Evolutionary conservation across 1,284 basidiomycete genomes (phyloP), one percentile per base, ranked within the genome.

Genomic region (Rhodotorula glutinis): DNA sequence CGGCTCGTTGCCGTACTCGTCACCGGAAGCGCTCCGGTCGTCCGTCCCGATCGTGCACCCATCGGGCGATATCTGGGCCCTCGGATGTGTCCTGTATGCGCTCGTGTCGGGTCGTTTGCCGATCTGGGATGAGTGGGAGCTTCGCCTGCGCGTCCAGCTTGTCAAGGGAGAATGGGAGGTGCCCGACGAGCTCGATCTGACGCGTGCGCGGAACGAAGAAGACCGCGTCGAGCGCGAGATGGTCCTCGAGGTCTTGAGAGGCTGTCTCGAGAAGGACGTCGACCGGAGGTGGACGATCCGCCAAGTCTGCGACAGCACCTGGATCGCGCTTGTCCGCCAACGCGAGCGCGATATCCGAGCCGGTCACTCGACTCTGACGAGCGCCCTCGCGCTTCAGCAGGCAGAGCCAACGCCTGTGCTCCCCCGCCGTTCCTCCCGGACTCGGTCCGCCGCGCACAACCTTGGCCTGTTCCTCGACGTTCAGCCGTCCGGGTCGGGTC

Each of bases 71-170:
- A 87, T 96, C 43, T 97, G 93, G 93, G 92, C 93, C 0, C 80
- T 95, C 2, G 93, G 93, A 0, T 87, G 93, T 60, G 84, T 95
- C 73, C 84, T 96, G 0, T 91, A 92, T 75, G 86, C 88, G 7
- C 82, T 96, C 4, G 82, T 96, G 40, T 87, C 87, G 0, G 91
- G 91, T 3, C 82, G 83, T 40, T 81, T 96, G 5, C 93, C 93
- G 0, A 96, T 96, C 77, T 80, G 78, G 40, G 93, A 97, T 78
- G 81, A 87, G 0, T 97, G 91, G 76, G 93, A 96, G 77, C 92
- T 91, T 1, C 82, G 93, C 55, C 79, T 96, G 69, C 88, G 91
- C 69, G 88, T 92, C 85, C 94, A 94, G 80, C 94, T 97, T 65
- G 77, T 94, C 21, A 86, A 87, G 64, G 91, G 92, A 83, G 79